Conservation (phyloP, 768 basidiomycete genomes). For the Chalciporus pseudorubinellus region DNA sequence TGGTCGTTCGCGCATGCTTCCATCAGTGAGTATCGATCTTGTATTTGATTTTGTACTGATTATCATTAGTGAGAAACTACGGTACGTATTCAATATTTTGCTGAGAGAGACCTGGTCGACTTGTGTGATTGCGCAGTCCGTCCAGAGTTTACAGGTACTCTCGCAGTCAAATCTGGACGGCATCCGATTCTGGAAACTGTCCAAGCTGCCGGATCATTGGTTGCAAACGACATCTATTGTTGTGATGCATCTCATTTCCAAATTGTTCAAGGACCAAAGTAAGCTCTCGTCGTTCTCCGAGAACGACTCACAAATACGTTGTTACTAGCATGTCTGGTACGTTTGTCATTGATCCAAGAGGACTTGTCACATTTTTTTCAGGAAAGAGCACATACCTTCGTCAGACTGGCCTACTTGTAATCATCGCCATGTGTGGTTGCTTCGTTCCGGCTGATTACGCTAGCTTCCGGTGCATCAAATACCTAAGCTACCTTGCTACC, state of each 20-base stretch:
- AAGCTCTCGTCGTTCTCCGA: slow-evolving; percentile 23
- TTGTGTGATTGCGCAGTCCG: slow-evolving; percentile 51
- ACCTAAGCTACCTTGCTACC: neutral
- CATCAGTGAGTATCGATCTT: slow-evolving; percentile 54
- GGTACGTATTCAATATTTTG: slow-evolving; percentile 27
- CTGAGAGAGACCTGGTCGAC: neutral
- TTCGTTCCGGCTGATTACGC: slow-evolving; percentile 95
- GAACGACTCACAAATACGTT: neutral
- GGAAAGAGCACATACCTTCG: slow-evolving; percentile 94
- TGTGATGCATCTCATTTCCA: slow-evolving; percentile 85
- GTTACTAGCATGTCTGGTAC: slow-evolving; percentile 57
- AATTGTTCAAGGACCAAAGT: slow-evolving; percentile 91
- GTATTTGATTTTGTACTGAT: neutral
- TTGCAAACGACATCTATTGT: slow-evolving; percentile 91
- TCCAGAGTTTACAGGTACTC: slow-evolving; percentile 86
- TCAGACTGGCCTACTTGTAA: slow-evolving; percentile 77
- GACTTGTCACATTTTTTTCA: slow-evolving; percentile 14
- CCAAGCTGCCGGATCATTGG: slow-evolving; percentile 62
- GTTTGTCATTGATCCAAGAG: neutral
- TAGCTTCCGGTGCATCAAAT: slow-evolving; percentile 61
- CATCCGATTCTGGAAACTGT: slow-evolving; percentile 85
- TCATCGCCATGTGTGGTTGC: slow-evolving; percentile 89
- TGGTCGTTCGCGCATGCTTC: slow-evolving; percentile 85
- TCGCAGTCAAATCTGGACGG: slow-evolving; percentile 85
- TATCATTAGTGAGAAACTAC: slow-evolving; percentile 44